phyloP scores from a whole-genome alignment of 1,284 basidiomycete species.

The Austroboletus novae-zelandiae region DNA sequence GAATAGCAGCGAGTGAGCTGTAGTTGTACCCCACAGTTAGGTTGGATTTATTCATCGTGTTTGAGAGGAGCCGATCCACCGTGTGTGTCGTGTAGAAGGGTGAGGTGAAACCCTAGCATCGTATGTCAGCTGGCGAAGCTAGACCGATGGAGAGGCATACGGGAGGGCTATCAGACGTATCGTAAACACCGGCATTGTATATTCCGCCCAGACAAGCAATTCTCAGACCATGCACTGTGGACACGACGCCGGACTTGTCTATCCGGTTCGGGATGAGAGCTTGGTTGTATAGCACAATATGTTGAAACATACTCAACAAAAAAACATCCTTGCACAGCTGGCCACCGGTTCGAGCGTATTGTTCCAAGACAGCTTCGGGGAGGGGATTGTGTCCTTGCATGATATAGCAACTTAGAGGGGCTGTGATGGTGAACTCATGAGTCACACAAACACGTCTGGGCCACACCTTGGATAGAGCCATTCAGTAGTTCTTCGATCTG shows the following conservation, averaged over 20 bases:
- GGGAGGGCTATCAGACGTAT: constrained; percentile 54
- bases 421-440: constrained; percentile 39
- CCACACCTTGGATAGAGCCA: constrained; percentile 63
- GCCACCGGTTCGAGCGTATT: constrained; percentile 71
- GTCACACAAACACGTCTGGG: neutral
- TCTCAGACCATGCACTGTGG: constrained; percentile 79
- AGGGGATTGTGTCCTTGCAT: constrained; percentile 81
- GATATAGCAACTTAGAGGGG: constrained; percentile 89
- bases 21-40: constrained; percentile 43
- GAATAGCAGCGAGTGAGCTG: constrained; percentile 67
- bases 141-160: constrained; percentile 35
- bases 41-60: constrained; percentile 52
- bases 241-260: constrained; percentile 85
- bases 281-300: neutral
- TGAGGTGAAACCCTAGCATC: constrained; percentile 61
- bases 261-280: constrained; percentile 1
- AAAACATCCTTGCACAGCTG: constrained; percentile 82
- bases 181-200: constrained; percentile 64
- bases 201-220: constrained; percentile 84
- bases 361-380: constrained; percentile 69
- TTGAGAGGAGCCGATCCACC: constrained; percentile 69
- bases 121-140: constrained; percentile 1
- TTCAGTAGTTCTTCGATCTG: constrained; percentile 62
- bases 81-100: constrained; percentile 71
- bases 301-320: constrained; percentile 65